Percentiles rank a stretch among this genome's conserved stretches.
Evolutionary conservation across 257 asterid genomes (phyloP).

Genomic region (Przewalskia tangutica): DNA sequence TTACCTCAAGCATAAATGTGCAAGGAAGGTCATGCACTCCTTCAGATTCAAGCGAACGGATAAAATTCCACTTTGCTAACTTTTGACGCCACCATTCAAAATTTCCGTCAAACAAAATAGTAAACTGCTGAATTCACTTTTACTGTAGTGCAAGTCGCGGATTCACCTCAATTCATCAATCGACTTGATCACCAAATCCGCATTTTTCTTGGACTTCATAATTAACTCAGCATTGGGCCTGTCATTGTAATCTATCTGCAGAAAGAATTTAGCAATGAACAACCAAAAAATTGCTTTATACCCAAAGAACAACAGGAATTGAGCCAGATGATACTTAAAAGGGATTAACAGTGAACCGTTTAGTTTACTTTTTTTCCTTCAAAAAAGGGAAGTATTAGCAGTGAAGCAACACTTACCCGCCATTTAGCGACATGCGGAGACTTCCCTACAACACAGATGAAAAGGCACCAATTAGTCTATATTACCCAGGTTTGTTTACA

Average conservation of each 20-base stretch:
- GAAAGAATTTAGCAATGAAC: slow-evolving; percentile 7
- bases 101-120: neutral
- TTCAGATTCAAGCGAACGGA: neutral
- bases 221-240: slow-evolving; percentile 88
- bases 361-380: neutral
- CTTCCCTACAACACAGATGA: slow-evolving; percentile 38
- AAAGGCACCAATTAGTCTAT: slow-evolving; percentile 9
- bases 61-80: neutral
- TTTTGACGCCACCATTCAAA: neutral
- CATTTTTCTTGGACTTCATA: slow-evolving; percentile 54
- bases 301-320: neutral
- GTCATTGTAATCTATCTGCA: slow-evolving; percentile 78
- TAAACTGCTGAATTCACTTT: neutral
- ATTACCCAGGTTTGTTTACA: neutral
- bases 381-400: neutral
- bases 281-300: neutral
- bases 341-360: neutral
- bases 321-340: neutral
- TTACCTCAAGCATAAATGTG: neutral
- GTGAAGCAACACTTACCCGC: slow-evolving; percentile 46
- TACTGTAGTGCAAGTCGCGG: neutral
- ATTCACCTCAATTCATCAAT: slow-evolving; percentile 39
- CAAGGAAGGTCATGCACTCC: neutral
- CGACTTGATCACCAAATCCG: slow-evolving; percentile 76
- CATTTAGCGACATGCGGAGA: slow-evolving; percentile 75